phyloP scores from a whole-genome alignment of 495 filamentous ascomycete genomes.

The Acidiella bohemica region DNA sequence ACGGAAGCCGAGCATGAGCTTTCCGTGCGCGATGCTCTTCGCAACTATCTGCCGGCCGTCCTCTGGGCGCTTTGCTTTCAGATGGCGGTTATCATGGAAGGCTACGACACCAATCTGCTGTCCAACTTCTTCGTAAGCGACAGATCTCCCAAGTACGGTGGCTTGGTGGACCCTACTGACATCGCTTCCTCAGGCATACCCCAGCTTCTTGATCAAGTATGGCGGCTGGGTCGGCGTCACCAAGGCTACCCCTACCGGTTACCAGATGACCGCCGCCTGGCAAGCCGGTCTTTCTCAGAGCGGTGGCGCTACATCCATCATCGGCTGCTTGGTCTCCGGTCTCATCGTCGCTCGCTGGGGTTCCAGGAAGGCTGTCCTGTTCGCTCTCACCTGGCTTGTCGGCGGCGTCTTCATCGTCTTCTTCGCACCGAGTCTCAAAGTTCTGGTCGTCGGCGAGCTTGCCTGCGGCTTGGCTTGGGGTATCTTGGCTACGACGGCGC shows the following conservation, averaged over 20 bases:
- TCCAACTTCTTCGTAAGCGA: slow-evolving; percentile 11
- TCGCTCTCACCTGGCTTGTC: neutral
- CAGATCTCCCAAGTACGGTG: too few relatives aligned
- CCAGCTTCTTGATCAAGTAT: slow-evolving; percentile 11
- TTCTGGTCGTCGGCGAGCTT: slow-evolving; percentile 8
- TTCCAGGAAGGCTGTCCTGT: neutral
- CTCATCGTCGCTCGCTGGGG: neutral
- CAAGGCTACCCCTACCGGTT: slow-evolving; percentile 6
- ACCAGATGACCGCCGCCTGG: slow-evolving; percentile 11
- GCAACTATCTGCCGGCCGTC: neutral
- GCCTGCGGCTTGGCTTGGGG: slow-evolving; percentile 4
- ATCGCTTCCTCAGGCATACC: too few relatives aligned
- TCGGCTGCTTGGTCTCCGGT: slow-evolving; percentile 3
- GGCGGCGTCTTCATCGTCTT: slow-evolving; percentile 10
- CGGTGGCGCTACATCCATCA: neutral
- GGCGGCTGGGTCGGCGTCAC: slow-evolving; percentile 2
- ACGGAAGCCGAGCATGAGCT: neutral
- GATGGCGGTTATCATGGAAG: slow-evolving; percentile 5
- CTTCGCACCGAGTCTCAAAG: slow-evolving; percentile 3
- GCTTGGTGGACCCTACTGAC: too few relatives aligned
- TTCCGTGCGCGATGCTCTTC: slow-evolving; percentile 26
- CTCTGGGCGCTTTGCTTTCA: neutral
- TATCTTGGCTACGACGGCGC: slow-evolving; percentile 1
- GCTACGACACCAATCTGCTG: slow-evolving; percentile 11
- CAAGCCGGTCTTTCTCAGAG: slow-evolving; percentile 1